A percentile compares a stretch with the other conserved stretches of the same genome.
Conservation (phyloP, 192 early-diverging fungal genomes). For the Backusella australiensis region DNA sequence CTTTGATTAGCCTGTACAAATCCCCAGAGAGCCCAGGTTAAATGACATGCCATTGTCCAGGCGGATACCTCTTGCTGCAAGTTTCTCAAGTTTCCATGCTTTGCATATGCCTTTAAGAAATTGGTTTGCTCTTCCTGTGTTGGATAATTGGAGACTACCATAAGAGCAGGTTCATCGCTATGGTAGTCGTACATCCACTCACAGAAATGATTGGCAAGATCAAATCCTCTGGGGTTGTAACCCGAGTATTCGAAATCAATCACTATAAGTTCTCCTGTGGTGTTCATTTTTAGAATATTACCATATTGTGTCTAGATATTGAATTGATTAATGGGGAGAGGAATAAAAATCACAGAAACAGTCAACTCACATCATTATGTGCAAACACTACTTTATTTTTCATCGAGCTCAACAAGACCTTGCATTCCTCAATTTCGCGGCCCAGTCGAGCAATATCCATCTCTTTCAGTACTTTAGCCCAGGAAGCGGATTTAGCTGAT, state of each 20-base stretch:
- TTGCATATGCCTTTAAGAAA: slow-evolving; percentile 66
- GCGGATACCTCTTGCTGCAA: slow-evolving; percentile 32
- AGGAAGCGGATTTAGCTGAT: not conserved
- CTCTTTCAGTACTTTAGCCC: slow-evolving; percentile 13
- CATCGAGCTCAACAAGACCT: slow-evolving; percentile 34
- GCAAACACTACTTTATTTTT: slow-evolving; percentile 77
- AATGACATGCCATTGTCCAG: slow-evolving; percentile 53
- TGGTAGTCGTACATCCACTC: slow-evolving; percentile 88
- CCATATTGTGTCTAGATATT: slow-evolving; percentile 72
- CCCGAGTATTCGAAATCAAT: slow-evolving; percentile 86
- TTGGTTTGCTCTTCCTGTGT: slow-evolving; percentile 48
- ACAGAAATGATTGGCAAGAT: slow-evolving; percentile 84
- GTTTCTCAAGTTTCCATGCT: slow-evolving; percentile 4
- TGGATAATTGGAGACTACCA: slow-evolving; percentile 53
- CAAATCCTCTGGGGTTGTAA: slow-evolving; percentile 75
- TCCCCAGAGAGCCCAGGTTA: slow-evolving; percentile 82
- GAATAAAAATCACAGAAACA: not conserved
- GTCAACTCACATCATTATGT: slow-evolving; percentile 75
- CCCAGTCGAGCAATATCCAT: slow-evolving; percentile 52
- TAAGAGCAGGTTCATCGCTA: slow-evolving; percentile 36
- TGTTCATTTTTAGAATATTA: slow-evolving; percentile 70
- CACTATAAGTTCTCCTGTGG: slow-evolving; percentile 59
- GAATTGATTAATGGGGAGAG: not conserved
- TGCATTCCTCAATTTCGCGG: slow-evolving; percentile 46
- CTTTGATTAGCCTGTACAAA: slow-evolving; percentile 72